A percentile compares a stretch with the other conserved stretches of the same genome.
Evolutionary conservation across 1,139 yeast genomes (phyloP).

Genomic region (Pichia sorboxylosa): DNA sequence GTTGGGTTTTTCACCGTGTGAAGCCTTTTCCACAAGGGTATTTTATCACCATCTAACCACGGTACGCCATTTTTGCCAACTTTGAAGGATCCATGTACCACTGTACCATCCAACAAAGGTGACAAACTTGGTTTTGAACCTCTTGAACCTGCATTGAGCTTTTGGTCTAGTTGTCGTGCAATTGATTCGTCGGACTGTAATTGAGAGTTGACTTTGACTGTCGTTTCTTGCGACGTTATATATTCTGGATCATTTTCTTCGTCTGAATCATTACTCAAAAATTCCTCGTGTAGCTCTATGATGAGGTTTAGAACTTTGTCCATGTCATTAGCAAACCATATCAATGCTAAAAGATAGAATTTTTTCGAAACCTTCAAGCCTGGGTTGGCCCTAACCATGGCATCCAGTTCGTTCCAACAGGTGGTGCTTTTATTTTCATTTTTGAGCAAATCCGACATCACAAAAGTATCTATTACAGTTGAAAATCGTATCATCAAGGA

Average conservation of each 20-base stretch:
- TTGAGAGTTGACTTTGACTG: background rate
- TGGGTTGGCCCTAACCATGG: constrained; percentile 13
- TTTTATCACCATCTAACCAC: background rate
- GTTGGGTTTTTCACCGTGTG: too few relatives aligned
- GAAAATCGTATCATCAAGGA: background rate
- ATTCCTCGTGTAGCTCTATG: constrained; percentile 3
- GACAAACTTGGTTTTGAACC: background rate
- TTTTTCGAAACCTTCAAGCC: constrained; percentile 22
- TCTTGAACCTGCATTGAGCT: background rate
- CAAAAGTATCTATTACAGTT: background rate
- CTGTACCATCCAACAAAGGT: background rate
- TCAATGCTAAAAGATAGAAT: constrained; percentile 30
- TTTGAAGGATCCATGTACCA: too few relatives aligned
- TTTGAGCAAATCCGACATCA: background rate
- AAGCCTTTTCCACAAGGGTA: background rate
- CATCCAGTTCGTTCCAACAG: background rate
- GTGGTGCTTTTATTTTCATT: background rate
- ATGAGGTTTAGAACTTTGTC: constrained; percentile 12
- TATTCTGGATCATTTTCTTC: too few relatives aligned
- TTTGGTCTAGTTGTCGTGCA: background rate
- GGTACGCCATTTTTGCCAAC: too few relatives aligned
- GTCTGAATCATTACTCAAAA: too few relatives aligned
- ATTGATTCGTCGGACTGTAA: background rate
- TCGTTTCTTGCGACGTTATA: background rate
- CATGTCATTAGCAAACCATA: constrained; percentile 30